Evolutionary conservation across 2,329 filamentous ascomycete genomes (phyloP).

Genomic region (Monosporascus ibericus): DNA sequence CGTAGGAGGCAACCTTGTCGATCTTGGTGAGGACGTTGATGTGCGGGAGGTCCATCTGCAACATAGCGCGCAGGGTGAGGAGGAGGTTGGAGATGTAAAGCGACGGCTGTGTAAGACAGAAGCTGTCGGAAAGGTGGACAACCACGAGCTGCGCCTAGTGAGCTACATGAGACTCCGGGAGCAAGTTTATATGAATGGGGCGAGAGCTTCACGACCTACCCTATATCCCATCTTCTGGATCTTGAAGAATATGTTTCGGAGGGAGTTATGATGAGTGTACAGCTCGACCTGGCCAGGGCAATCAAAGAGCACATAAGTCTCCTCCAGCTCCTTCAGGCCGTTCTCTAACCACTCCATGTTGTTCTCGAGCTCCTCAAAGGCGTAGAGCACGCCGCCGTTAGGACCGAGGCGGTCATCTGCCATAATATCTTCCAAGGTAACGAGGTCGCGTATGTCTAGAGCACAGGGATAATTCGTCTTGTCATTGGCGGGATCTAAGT

Average conservation of each 20-base stretch:
- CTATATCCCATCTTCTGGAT: conserved; percentile 88
- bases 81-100: conserved; percentile 93
- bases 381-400: conserved; percentile 88
- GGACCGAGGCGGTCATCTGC: conserved; percentile 81
- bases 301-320: conserved; percentile 93
- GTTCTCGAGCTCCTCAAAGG: conserved; percentile 88
- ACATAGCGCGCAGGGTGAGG: conserved; percentile 89
- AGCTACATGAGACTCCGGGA: conserved; percentile 13
- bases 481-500: conserved; percentile 96
- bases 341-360: conserved; percentile 90
- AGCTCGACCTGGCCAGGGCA: conserved; percentile 96
- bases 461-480: conserved; percentile 82
- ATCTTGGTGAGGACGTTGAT: conserved; percentile 97
- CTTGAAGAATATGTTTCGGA: conserved; percentile 86
- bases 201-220: conserved; percentile 47
- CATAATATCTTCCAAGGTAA: conserved; percentile 95
- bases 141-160: conserved; percentile 67
- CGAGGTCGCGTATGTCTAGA: conserved; percentile 80
- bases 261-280: conserved; percentile 88
- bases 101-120: conserved; percentile 86
- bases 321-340: conserved; percentile 70
- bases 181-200: too few species aligned
- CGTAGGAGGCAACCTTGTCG: conserved; percentile 83
- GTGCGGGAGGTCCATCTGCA: conserved; percentile 95
- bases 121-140: conserved; percentile 88